These are phyloP conservation scores for Haplosporangium sp. DNA, from an alignment of 371 early-diverging fungal genomes.

Conservation along the genomic window DNA sequence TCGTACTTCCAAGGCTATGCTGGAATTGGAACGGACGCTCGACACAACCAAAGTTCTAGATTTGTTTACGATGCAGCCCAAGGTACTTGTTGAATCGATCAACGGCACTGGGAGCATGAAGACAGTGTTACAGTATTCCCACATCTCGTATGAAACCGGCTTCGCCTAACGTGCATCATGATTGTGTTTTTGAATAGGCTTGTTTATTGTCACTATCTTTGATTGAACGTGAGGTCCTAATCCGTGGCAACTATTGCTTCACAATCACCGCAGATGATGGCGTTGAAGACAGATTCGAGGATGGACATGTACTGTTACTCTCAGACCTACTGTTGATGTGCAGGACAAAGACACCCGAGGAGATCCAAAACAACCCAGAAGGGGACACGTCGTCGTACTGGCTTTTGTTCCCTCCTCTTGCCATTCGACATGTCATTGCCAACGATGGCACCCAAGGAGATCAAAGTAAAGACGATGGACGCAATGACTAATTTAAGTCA, in stretches of 20 bases:
- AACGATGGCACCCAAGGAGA: constrained; percentile 35
- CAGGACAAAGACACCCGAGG: constrained; percentile 41
- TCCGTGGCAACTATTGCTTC: constrained; percentile 37
- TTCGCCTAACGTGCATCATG: constrained; percentile 1
- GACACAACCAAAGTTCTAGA: constrained; percentile 44
- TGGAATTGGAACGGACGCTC: constrained; percentile 33
- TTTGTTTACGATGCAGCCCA: constrained; percentile 54
- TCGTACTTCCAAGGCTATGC: constrained; percentile 31
- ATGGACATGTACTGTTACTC: constrained; percentile 46
- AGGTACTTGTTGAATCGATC: constrained; percentile 27
- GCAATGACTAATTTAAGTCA: no score
- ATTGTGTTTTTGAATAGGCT: constrained; percentile 6
- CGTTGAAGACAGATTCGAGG: constrained; percentile 33
- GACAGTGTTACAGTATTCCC: no score
- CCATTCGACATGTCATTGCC: constrained; percentile 47
- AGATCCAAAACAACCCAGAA: constrained; percentile 39
- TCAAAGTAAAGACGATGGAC: constrained; percentile 12
- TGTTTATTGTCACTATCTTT: constrained; percentile 39
- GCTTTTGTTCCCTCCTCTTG: constrained; percentile 53
- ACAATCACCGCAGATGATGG: constrained; percentile 34
- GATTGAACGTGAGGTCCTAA: constrained; percentile 38
- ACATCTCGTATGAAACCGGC: no score
- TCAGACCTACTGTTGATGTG: constrained; percentile 51
- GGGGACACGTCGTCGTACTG: constrained; percentile 37
- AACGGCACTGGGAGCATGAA: no score